phyloP scores from a whole-genome alignment of 441 rosid species.

The Euphorbia schlechtendalii region DNA sequence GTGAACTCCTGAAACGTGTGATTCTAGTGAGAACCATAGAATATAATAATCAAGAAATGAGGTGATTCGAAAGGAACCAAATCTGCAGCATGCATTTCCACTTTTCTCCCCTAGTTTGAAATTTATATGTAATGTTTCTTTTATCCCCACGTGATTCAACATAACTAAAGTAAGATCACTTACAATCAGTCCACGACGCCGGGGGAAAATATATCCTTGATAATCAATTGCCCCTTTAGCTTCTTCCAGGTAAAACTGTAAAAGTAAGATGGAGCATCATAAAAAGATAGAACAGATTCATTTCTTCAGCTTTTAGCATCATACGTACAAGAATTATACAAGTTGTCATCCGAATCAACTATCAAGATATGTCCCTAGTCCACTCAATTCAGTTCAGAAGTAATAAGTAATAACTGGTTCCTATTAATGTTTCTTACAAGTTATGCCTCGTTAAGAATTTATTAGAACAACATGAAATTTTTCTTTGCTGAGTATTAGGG shows the following conservation, averaged over 20 bases:
- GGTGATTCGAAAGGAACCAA: too few species aligned
- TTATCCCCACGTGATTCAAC: neutral
- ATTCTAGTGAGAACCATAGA: too few species aligned
- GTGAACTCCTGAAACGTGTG: too few species aligned
- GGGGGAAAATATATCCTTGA: constrained; percentile 84
- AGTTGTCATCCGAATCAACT: neutral
- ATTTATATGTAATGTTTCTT: neutral
- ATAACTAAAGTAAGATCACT: constrained; percentile 24
- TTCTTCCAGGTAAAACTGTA: constrained; percentile 82
- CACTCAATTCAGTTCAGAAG: neutral
- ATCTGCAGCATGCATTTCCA: too few species aligned
- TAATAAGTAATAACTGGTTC: too few species aligned
- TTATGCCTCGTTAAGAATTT: neutral
- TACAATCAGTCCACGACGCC: constrained; percentile 61
- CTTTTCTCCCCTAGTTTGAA: too few species aligned
- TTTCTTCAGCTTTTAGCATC: neutral
- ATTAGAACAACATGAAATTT: neutral
- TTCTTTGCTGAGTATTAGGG: too few species aligned
- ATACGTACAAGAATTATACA: neutral
- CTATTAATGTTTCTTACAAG: neutral
- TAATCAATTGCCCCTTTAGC: constrained; percentile 79
- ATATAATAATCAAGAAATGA: too few species aligned
- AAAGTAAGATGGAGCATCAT: neutral
- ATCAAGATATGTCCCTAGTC: neutral
- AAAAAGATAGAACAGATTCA: too few species aligned